Conservation (phyloP, 2,329 filamentous ascomycete species). For the Fusarium sp. region DNA sequence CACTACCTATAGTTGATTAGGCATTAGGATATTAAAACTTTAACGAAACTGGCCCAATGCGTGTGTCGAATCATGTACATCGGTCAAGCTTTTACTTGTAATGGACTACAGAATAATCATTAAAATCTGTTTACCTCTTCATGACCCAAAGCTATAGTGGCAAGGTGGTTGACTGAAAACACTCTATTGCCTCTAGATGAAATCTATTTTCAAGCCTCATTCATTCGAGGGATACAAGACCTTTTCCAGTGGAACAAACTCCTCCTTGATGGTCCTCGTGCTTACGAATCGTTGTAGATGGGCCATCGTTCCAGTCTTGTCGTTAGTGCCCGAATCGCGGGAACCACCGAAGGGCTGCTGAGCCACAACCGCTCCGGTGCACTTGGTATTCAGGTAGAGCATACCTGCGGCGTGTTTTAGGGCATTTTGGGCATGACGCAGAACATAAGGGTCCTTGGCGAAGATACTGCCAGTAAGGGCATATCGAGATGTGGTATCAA, state of each 20-base stretch:
- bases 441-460: constrained; percentile 73
- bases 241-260: constrained; percentile 63
- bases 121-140: too few species aligned
- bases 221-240: constrained; percentile 40
- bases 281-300: constrained; percentile 74
- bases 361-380: constrained; percentile 75
- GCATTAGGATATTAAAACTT: too few species aligned
- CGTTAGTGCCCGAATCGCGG: constrained; percentile 76
- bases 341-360: constrained; percentile 79
- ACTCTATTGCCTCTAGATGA: too few species aligned
- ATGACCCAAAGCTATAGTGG: too few species aligned
- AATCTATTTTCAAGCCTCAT: constrained; percentile 12
- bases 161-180: too few species aligned
- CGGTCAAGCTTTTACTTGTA: too few species aligned
- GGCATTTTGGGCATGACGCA: constrained; percentile 75
- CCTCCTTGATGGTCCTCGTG: constrained; percentile 77
- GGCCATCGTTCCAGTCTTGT: constrained; percentile 75
- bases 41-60: too few species aligned
- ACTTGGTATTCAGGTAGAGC: constrained; percentile 77
- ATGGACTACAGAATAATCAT: too few species aligned
- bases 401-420: constrained; percentile 78
- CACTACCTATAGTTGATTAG: too few species aligned
- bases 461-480: constrained; percentile 79
- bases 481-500: constrained; percentile 41
- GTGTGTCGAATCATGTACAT: too few species aligned